These are phyloP conservation scores for Hypocreales sp. DNA, from an alignment of 2,329 filamentous ascomycete genomes.

Conservation along the genomic window DNA sequence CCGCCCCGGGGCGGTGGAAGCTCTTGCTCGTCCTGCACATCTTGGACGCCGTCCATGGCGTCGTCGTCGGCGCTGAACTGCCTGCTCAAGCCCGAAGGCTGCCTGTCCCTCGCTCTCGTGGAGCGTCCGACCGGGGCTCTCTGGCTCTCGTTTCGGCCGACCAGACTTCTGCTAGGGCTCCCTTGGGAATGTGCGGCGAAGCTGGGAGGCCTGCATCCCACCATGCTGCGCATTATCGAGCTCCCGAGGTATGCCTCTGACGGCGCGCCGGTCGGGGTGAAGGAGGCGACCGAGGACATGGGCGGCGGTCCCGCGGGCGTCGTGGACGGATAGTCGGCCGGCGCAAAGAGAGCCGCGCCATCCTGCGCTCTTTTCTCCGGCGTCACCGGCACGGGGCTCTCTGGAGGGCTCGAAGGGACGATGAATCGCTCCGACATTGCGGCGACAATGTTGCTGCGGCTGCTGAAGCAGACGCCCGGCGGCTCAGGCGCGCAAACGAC, in stretches of 20 bases:
- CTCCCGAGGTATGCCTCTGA: constrained; percentile 38
- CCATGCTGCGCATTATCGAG: constrained; percentile 31
- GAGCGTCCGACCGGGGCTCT: constrained; percentile 33
- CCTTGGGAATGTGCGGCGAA: constrained; percentile 19
- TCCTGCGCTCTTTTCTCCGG: constrained; percentile 25
- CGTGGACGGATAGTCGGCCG: constrained; percentile 31
- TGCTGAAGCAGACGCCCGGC: no score
- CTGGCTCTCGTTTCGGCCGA: constrained; percentile 18
- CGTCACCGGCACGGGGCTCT: constrained; percentile 30
- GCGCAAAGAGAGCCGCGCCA: constrained; percentile 19
- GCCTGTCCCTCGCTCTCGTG: constrained; percentile 22
- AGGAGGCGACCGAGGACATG: constrained; percentile 35
- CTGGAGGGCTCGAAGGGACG: constrained; percentile 26
- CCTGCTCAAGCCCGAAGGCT: constrained; percentile 36
- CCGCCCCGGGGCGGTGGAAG: constrained; percentile 15
- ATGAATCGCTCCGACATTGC: constrained; percentile 25
- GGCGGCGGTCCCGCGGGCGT: constrained; percentile 37
- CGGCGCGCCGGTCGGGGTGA: constrained; percentile 40
- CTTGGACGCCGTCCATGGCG: constrained; percentile 15
- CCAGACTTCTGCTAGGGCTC: constrained; percentile 19
- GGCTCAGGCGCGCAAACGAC: no score
- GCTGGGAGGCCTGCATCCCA: constrained; percentile 20
- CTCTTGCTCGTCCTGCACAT: constrained; percentile 19
- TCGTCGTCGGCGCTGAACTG: constrained; percentile 19
- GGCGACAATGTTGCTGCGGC: constrained; percentile 3